phyloP scores from a whole-genome alignment of 371 early-diverging fungal species.

The Pancytospora philotis region DNA sequence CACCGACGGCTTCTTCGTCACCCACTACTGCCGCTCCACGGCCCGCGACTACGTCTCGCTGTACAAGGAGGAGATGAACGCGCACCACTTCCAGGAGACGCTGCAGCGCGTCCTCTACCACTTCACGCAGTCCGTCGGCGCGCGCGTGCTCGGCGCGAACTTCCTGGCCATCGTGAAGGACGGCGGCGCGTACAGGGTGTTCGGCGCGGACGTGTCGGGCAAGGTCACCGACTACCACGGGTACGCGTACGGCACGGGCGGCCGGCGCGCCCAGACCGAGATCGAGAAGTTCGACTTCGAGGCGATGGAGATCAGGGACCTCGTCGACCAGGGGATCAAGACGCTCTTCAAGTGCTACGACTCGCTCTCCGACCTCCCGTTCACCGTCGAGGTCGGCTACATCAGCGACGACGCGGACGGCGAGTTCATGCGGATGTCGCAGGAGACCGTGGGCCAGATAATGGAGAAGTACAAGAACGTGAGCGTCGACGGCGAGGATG shows the following conservation, averaged over 20 bases:
- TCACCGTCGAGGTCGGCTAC: conserved; percentile 53
- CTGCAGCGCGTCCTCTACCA: conserved; percentile 28
- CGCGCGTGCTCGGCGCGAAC: conserved; percentile 55
- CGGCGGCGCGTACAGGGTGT: conserved; percentile 28
- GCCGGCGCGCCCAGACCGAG: conserved; percentile 58
- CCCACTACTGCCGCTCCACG: conserved; percentile 17
- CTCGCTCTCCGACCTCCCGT: conserved; percentile 54
- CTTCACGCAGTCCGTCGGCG: conserved; percentile 42
- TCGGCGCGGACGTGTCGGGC: conserved; percentile 48
- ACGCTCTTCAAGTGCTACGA: conserved; percentile 55
- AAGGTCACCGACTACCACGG: conserved; percentile 40
- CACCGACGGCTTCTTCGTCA: conserved; percentile 57
- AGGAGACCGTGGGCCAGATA: conserved; percentile 22
- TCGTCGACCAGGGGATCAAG: conserved; percentile 50
- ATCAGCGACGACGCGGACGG: conserved; percentile 23
- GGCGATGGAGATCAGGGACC: conserved; percentile 34
- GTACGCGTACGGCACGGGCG: conserved; percentile 52
- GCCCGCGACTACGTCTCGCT: conserved; percentile 18
- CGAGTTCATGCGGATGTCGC: conserved; percentile 31
- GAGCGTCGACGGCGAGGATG: conserved; percentile 39
- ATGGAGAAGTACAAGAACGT: conserved; percentile 51
- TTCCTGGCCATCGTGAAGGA: conserved; percentile 29
- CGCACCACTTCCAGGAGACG: conserved; percentile 29
- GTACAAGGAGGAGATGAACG: conserved; percentile 10
- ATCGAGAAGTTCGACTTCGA: conserved; percentile 57